Conservation (phyloP, 805 yeast genomes). For the Saturnispora hagleri region DNA sequence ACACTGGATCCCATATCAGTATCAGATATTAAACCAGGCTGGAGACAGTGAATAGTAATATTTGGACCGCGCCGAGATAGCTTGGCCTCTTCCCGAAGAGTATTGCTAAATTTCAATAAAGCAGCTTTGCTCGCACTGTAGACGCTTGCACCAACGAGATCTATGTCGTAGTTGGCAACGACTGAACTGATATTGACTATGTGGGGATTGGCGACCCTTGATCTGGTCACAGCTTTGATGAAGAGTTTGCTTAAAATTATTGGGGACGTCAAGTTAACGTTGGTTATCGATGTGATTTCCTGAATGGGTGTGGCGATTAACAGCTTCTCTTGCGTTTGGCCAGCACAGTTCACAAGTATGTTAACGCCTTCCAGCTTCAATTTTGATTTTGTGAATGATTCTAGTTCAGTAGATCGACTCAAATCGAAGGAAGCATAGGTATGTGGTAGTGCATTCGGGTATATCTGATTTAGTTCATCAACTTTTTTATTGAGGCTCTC, state of each 20-base stretch:
- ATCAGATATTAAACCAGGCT: slow-evolving; percentile 58
- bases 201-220: slow-evolving; percentile 22
- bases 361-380: slow-evolving; percentile 29
- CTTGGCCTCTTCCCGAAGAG: slow-evolving; percentile 49
- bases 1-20: slow-evolving; percentile 54
- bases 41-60: slow-evolving; percentile 53
- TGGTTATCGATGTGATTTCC: slow-evolving; percentile 38
- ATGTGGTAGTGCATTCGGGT: slow-evolving; percentile 21
- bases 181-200: slow-evolving; percentile 64
- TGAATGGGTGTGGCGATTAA: slow-evolving; percentile 34
- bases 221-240: slow-evolving; percentile 39
- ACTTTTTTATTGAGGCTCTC: slow-evolving; percentile 25
- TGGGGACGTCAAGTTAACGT: slow-evolving; percentile 52
- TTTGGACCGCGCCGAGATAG: slow-evolving; percentile 28
- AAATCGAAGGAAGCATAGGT: slow-evolving; percentile 30
- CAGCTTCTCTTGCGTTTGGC: slow-evolving; percentile 49
- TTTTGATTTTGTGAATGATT: slow-evolving; percentile 11
- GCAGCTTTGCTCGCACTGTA: slow-evolving; percentile 71
- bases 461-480: slow-evolving; percentile 13
- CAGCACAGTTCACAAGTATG: slow-evolving; percentile 57
- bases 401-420: slow-evolving; percentile 11
- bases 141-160: slow-evolving; percentile 43
- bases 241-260: slow-evolving; percentile 49
- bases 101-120: slow-evolving; percentile 47
- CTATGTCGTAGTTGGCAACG: slow-evolving; percentile 32